Percentiles rank a stretch among this genome's conserved stretches.
These are phyloP conservation scores for Erysimum pusillum DNA, from an alignment of 441 rosid genomes.

Conservation along the genomic window DNA sequence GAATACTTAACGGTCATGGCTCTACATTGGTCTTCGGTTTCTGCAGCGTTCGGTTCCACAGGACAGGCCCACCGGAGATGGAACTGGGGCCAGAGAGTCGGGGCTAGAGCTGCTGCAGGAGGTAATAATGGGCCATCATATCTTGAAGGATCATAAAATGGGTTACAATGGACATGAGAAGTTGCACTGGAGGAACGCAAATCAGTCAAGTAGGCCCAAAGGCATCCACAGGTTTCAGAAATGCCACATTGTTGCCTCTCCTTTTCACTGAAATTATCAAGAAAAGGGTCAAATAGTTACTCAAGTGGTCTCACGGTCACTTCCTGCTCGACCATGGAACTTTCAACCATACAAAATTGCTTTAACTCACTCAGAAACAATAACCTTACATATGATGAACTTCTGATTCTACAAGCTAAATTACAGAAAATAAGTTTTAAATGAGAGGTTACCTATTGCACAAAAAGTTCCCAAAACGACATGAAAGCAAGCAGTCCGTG, in stretches of 20 bases:
- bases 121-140: slow-evolving; percentile 72
- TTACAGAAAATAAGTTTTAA: slow-evolving; percentile 14
- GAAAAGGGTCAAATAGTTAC: slow-evolving; percentile 18
- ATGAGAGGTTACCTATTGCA: slow-evolving; percentile 77
- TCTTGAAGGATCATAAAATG: slow-evolving; percentile 74
- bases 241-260: slow-evolving; percentile 80
- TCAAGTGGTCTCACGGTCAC: slow-evolving; percentile 3
- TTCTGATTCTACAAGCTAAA: slow-evolving; percentile 21
- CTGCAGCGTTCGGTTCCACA: slow-evolving; percentile 81
- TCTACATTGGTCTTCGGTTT: slow-evolving; percentile 77
- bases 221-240: slow-evolving; percentile 79
- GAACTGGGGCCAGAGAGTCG: slow-evolving; percentile 97
- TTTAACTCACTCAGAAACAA: slow-evolving; percentile 16
- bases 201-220: slow-evolving; percentile 91
- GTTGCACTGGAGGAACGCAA: slow-evolving; percentile 66
- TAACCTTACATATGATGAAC: slow-evolving; percentile 6
- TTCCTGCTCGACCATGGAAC: slow-evolving; percentile 9
- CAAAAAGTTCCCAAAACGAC: slow-evolving; percentile 96
- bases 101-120: slow-evolving; percentile 98
- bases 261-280: slow-evolving; percentile 74
- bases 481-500: slow-evolving; percentile 85
- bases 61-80: slow-evolving; percentile 99
- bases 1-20: slow-evolving; percentile 69
- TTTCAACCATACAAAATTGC: slow-evolving; percentile 20
- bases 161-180: slow-evolving; percentile 82